Conservation (phyloP, 257 asterid species). For the Solanum etuberosum region DNA sequence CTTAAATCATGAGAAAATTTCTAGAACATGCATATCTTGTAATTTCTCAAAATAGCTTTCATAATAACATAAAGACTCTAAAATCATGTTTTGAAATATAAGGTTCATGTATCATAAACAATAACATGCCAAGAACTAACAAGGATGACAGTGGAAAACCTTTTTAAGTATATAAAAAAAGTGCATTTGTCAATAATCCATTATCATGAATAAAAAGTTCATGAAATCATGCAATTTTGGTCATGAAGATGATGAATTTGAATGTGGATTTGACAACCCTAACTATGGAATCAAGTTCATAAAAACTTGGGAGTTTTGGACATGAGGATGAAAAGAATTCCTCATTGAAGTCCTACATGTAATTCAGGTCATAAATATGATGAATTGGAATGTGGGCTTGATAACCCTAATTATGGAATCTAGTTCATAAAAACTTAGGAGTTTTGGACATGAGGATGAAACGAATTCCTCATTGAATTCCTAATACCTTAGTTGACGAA, state of each 20-base stretch:
- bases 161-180: not conserved
- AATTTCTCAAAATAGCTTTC: not conserved
- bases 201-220: not conserved
- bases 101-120: not conserved
- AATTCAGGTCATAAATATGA: not conserved
- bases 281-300: not conserved
- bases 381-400: not conserved
- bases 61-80: not conserved
- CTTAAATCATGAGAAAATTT: not conserved
- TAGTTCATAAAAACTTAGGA: not conserved
- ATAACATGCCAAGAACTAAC: not conserved
- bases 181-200: not conserved
- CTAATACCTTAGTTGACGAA: not conserved
- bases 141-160: not conserved
- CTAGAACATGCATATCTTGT: not conserved
- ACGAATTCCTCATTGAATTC: not conserved
- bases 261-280: not conserved
- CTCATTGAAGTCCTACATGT: not conserved
- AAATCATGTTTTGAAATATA: not conserved
- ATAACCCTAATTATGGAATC: not conserved
- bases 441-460: not conserved
- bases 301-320: not conserved
- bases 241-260: not conserved
- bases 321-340: not conserved
- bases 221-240: not conserved